Base-by-base conservation (phyloP, 164 flowering plant genomes). In the Tetrastigma voinierianum region DNA sequence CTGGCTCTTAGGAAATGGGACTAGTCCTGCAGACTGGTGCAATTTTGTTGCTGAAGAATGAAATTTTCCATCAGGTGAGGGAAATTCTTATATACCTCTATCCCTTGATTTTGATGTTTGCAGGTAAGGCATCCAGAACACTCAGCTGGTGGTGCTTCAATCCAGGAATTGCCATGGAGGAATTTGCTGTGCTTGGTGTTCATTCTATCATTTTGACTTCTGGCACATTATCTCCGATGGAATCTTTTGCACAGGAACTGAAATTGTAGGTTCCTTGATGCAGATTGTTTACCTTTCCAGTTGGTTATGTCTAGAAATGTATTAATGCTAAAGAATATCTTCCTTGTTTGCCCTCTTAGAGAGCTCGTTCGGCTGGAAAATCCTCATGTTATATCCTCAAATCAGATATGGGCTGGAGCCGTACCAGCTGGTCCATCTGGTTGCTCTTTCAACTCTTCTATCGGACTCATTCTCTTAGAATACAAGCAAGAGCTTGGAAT, bases 141-240 rank as follows among this genome's bases (percentile, higher is more conserved):
- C 86, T 95, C 66, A 89, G 99, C 82, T 95, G 99, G 99, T 95
- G 99, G 99, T 95, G 99, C 67, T 95, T 95, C 72, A 90, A 92
- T 79, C 99, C 99, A 4, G 99, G 99, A 72, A 71, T 90, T 70
- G 84, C 98, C 43, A 83, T 95, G 97, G 82, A 85, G 70, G 91
- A 80, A 65, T 88, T 92, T 70, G 62, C 81, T 43, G 70, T 18
- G 64, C 24, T n/a, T n/a, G 83, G 82, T 67, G 88, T 95, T 69
- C 89, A 87, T 32, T 95, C 99, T 70, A 82, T 95, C 64, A 92
- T 95, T 73, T 77, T 95, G 82, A 95, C 99, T 63, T 95, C 99
- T 67, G 99, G 99, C 67, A 92, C 99, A 53, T 82, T 95, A 69
- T 89, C 98, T 70, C 99, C 99, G n/a, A 52, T 95, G 82, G 91